Base-by-base conservation (phyloP, 768 basidiomycete genomes). In the Suillus subaureus region DNA sequence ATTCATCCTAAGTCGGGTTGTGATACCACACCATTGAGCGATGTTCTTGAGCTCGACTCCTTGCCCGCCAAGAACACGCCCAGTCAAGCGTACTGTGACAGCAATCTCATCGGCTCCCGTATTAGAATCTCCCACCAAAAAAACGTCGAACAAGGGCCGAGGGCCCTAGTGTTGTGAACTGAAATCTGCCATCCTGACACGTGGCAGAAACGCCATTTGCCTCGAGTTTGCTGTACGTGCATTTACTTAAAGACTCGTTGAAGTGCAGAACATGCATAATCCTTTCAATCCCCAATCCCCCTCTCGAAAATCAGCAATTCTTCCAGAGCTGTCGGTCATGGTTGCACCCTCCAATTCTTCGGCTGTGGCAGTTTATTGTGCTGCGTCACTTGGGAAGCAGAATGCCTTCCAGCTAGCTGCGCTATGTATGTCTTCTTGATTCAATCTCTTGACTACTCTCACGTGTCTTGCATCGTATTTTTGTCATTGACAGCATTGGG, bases 361-460 rank as follows among this genome's bases (percentile, higher is more conserved):
- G 45, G 83, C 85, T 7, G 82, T 93, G n/a, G 89, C 91, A 4
- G 93, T 95, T 6, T 95, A 91, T 71, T 97, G 96, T 73, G 96
- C 87, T 9, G 91, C 94, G 0, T 91, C 88, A 0, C 71, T 82
- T 0, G 94, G 95, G 31, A 85, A 79, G 40, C 78, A 84, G 61
- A 78, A 83, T 12, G 87, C 88, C 2, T 95, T 86, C 73, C 77
- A 82, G 31, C 75, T 81, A 23, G 93, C 94, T 16, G 94, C 94
- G 2, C 64, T 77, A 45, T 93, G 93, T 93, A 67, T 69, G 91
- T 83, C 40, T 49, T 57, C 33, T 51, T 31, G 23, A 61, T 52
- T 40, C 43, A 52, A 67, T 65, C 42, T 67, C 5, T n/a, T 15
- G 23, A n/a, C 60, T 49, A 61, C 65, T 64, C 43, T 63, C 62